Evolutionary conservation across 208 protist species (phyloP).

Genomic region (Leishmania arabica): DNA sequence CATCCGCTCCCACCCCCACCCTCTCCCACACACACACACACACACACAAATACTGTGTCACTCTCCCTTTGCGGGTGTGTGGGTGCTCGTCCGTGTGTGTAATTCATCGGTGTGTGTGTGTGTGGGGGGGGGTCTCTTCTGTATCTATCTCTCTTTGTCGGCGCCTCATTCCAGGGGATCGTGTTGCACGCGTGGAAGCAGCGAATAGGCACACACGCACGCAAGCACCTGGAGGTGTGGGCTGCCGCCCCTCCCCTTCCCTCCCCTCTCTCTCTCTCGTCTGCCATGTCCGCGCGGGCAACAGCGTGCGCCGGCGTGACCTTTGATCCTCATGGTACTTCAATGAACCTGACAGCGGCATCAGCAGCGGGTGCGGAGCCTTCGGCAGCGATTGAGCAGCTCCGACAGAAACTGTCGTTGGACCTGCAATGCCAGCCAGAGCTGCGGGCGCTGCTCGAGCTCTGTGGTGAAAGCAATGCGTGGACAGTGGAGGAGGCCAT

Average conservation of each 20-base stretch:
- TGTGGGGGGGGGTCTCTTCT: neutral
- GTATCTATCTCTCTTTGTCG: neutral
- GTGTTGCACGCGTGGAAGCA: neutral
- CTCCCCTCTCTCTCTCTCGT: neutral
- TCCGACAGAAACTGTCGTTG: constrained; percentile 41
- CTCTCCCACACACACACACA: neutral
- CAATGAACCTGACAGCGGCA: neutral
- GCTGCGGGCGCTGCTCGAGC: constrained; percentile 54
- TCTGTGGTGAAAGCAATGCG: constrained; percentile 84
- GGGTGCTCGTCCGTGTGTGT: constrained; percentile 1
- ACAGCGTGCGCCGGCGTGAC: neutral
- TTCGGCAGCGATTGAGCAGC: constrained; percentile 41
- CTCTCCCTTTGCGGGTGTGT: neutral
- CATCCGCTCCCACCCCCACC: neutral
- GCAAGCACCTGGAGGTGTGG: neutral
- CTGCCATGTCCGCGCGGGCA: neutral
- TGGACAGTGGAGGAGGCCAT: constrained; percentile 76
- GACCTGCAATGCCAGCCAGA: constrained; percentile 52
- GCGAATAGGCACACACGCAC: neutral
- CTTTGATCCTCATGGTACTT: neutral
- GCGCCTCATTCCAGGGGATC: neutral
- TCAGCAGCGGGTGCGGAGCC: neutral
- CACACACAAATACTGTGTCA: neutral
- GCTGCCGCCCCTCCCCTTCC: neutral
- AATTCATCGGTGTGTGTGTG: no score